Percentiles rank a stretch among this genome's conserved stretches.
These are phyloP conservation scores for Austropuccinia psidii DNA, from an alignment of 1,284 basidiomycete species.

Conservation along the genomic window DNA sequence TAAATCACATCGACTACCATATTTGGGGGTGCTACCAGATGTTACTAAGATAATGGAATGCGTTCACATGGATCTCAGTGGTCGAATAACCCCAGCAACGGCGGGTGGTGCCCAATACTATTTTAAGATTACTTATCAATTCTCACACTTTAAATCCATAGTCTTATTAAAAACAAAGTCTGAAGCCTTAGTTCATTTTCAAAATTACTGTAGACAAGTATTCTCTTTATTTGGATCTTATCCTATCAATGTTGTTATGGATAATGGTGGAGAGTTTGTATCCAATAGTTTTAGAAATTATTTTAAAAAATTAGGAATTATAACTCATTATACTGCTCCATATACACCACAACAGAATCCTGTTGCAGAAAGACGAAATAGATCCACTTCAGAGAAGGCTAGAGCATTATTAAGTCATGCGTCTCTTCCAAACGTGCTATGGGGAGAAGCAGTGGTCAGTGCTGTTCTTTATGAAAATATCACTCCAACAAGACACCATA, in stretches of 20 bases:
- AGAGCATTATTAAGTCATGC: neutral
- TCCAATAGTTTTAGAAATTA: no score
- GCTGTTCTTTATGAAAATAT: neutral
- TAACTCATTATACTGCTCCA: neutral
- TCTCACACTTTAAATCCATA: neutral
- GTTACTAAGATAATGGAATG: neutral
- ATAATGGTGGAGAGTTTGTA: no score
- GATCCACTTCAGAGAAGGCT: neutral
- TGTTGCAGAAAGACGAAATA: neutral
- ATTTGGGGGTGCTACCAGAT: neutral
- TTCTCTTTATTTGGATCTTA: no score
- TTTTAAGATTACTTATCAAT: neutral
- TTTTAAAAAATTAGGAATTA: no score
- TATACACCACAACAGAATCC: neutral
- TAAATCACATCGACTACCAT: conserved; percentile 5
- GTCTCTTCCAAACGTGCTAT: neutral
- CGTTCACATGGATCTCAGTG: conserved; percentile 12
- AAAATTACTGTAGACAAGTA: no score
- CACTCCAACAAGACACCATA: neutral
- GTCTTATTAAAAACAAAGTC: conserved; percentile 6
- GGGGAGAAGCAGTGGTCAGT: neutral
- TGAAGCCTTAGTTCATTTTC: no score
- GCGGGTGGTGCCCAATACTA: neutral
- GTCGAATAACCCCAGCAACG: neutral
- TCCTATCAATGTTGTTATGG: no score